These are phyloP conservation scores for Fragaria vesca DNA, from an alignment of 306 rosid genomes.

Conservation along the genomic window DNA sequence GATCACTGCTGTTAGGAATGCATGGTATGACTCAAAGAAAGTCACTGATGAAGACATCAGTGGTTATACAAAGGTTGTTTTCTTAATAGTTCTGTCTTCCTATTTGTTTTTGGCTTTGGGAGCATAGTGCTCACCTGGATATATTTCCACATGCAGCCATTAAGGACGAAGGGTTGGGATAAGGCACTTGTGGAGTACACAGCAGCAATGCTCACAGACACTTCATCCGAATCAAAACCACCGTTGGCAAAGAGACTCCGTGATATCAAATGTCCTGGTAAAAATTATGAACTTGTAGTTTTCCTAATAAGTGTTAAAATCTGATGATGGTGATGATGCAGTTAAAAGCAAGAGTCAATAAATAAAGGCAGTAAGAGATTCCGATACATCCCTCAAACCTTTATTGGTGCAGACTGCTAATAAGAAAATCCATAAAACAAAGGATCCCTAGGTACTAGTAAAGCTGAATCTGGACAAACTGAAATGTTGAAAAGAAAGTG, in stretches of 20 bases:
- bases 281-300: slow-evolving; percentile 26
- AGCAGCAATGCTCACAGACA: slow-evolving; percentile 75
- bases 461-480: neutral
- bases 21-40: slow-evolving; percentile 74
- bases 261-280: slow-evolving; percentile 90
- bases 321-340: neutral
- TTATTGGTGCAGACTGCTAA: neutral
- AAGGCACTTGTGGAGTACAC: slow-evolving; percentile 82
- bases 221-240: slow-evolving; percentile 58
- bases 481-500: neutral
- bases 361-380: neutral
- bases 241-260: slow-evolving; percentile 60
- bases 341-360: neutral
- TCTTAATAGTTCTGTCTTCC: slow-evolving; percentile 10
- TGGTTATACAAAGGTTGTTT: slow-evolving; percentile 81
- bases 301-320: slow-evolving; percentile 6
- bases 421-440: neutral
- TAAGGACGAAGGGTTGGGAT: slow-evolving; percentile 88
- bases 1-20: slow-evolving; percentile 64
- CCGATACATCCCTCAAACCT: neutral
- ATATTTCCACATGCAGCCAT: slow-evolving; percentile 58
- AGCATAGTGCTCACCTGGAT: slow-evolving; percentile 33
- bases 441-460: neutral
- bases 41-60: slow-evolving; percentile 56
- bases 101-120: slow-evolving; percentile 7